A percentile compares a stretch with the other conserved stretches of the same genome.
phyloP scores from a whole-genome alignment of 768 basidiomycete genomes.

The Melanogaster broomeanus region DNA sequence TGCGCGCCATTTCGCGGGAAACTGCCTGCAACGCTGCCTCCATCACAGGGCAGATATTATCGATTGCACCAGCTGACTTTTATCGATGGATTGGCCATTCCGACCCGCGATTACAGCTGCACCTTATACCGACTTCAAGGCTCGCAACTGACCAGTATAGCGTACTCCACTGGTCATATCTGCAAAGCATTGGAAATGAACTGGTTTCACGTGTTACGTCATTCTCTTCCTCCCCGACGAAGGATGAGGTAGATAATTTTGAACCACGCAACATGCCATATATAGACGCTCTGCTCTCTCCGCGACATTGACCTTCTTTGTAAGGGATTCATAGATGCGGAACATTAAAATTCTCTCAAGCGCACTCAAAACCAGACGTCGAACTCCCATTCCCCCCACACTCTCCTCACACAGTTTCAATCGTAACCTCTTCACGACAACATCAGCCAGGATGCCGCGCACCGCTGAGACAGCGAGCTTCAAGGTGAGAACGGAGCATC shows the following conservation, averaged over 20 bases:
- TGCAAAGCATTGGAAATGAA: too few species aligned
- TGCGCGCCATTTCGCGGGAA: too few species aligned
- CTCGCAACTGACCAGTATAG: too few species aligned
- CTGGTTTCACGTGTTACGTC: too few species aligned
- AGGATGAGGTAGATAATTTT: background rate
- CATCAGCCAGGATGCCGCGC: slow-evolving; percentile 53
- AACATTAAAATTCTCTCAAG: slow-evolving; percentile 2
- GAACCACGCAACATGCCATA: slow-evolving; percentile 4
- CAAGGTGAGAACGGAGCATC: slow-evolving; percentile 39
- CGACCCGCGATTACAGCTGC: too few species aligned
- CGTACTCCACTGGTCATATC: too few species aligned
- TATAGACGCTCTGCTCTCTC: slow-evolving; percentile 10
- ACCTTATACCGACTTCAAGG: too few species aligned
- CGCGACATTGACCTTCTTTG: slow-evolving; percentile 6
- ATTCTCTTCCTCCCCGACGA: background rate
- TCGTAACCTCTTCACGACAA: slow-evolving; percentile 10
- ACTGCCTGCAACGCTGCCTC: too few species aligned
- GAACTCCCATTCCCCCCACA: background rate
- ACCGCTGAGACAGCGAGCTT: slow-evolving; percentile 65
- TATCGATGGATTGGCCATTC: too few species aligned
- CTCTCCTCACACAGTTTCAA: background rate
- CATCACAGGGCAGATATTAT: too few species aligned
- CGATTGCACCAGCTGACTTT: too few species aligned
- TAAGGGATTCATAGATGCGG: slow-evolving; percentile 1
- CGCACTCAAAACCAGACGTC: slow-evolving; percentile 7